Percentiles rank a stretch among this genome's conserved stretches.
Evolutionary conservation across 768 basidiomycete genomes (phyloP).

Genomic region (Suillus fuscotomentosus): DNA sequence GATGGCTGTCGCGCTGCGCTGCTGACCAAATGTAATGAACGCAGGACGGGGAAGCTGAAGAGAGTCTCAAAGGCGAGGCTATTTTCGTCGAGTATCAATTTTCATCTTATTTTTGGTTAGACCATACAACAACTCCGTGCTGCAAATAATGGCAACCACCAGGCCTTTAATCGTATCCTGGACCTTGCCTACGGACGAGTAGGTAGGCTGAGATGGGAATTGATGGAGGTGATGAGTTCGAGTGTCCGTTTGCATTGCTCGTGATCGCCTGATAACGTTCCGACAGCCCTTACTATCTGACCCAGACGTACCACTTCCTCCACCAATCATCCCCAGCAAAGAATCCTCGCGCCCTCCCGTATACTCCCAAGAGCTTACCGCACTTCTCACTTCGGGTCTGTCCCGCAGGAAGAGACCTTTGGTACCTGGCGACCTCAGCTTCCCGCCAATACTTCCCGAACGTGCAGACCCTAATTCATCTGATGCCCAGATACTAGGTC

Average conservation of each 20-base stretch:
- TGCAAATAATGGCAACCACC: constrained; percentile 49
- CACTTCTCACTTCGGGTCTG: constrained; percentile 55
- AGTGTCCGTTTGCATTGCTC: background rate
- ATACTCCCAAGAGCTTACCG: constrained; percentile 59
- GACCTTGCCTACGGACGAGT: constrained; percentile 75
- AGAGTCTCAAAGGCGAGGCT: constrained; percentile 50
- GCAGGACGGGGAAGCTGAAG: constrained; percentile 42
- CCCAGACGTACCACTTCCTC: constrained; percentile 38
- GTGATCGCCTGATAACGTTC: constrained; percentile 10
- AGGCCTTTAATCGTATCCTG: constrained; percentile 57
- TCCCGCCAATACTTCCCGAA: constrained; percentile 56
- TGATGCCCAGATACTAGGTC: constrained; percentile 60
- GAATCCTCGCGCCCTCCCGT: constrained; percentile 61
- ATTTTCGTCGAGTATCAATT: background rate
- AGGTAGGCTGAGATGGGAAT: constrained; percentile 67
- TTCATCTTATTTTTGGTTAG: constrained; percentile 33
- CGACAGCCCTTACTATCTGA: constrained; percentile 56
- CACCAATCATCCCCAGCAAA: constrained; percentile 48
- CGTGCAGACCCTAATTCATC: constrained; percentile 56
- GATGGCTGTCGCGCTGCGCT: constrained; percentile 58
- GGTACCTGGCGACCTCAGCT: constrained; percentile 35
- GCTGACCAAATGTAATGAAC: constrained; percentile 26
- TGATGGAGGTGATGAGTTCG: constrained; percentile 52
- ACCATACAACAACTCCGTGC: constrained; percentile 48
- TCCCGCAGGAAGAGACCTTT: constrained; percentile 50